Conservation (phyloP, 495 filamentous ascomycete genomes). For the Ascobolus immersus region DNA sequence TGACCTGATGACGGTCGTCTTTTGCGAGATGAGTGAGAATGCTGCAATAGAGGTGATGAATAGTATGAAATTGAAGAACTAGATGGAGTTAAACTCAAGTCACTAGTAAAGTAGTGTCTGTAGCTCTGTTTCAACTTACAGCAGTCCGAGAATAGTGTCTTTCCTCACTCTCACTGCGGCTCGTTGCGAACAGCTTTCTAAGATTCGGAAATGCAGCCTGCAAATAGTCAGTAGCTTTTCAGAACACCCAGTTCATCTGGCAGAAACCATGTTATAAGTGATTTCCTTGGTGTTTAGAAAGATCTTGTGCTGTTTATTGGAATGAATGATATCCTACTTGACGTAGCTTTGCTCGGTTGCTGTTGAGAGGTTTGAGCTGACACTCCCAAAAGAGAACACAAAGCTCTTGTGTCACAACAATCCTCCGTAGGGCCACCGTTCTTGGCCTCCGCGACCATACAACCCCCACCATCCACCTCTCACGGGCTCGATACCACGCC, state of each 20-base stretch:
- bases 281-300: background rate
- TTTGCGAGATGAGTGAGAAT: constrained; percentile 73
- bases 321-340: background rate
- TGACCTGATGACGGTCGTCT: too few species aligned
- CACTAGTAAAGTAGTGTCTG: constrained; percentile 5
- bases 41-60: constrained; percentile 87
- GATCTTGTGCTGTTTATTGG: background rate
- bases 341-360: background rate
- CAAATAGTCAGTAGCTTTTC: background rate
- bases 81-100: constrained; percentile 4
- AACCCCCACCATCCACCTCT: constrained; percentile 8
- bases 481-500: constrained; percentile 4
- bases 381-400: background rate
- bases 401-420: too few species aligned
- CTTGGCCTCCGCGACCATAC: constrained; percentile 4
- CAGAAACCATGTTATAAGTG: background rate
- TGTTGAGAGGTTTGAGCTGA: constrained; percentile 6
- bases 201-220: constrained; percentile 51
- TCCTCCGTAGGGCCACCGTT: too few species aligned
- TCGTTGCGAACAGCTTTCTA: constrained; percentile 85
- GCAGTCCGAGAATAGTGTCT: constrained; percentile 81
- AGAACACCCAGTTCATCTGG: background rate
- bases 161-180: constrained; percentile 78
- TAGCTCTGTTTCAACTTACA: constrained; percentile 26
- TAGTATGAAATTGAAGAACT: constrained; percentile 95